Evolutionary conservation across 2,329 filamentous ascomycete genomes (phyloP), one percentile per base, ranked within the genome.

Genomic region (Parastagonospora avenae): DNA sequence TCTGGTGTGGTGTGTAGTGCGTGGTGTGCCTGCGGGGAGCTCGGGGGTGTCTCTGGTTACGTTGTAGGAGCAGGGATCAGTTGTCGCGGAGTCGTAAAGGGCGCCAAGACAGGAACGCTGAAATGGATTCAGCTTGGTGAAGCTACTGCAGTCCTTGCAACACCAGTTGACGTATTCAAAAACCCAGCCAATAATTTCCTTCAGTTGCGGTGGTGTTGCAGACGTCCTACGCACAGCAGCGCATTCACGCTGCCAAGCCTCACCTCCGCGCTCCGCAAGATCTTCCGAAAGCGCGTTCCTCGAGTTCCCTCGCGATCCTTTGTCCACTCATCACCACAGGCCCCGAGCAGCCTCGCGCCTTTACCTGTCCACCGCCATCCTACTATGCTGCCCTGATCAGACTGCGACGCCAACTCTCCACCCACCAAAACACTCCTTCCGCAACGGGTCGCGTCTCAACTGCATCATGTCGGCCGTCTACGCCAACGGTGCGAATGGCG

Each of bases 401-500:
- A 42, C 36, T 37, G 31, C 50, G 45, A 16, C 12, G 15, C 30
- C 33, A 27, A 31, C 16, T 28, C 36, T 38, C 42, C 24, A 16
- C 15, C 24, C 46, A 30, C 33, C 28, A 28, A 27, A 49, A 41
- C 36, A 15, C 11, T 40, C n/a, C 36, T 33, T 28, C 37, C 46
- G 27, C 48, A 43, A 36, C 46, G 16, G 49, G 54, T 48, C 54
- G 55, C 57, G 51, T 52, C 52, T 49, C 48, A 36, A 36, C 41
- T 42, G 39, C 50, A 59, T 52, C 70, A 85, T 85, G 82, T 79
- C 81, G 42, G 71, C 80, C 46, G 62, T 77, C 62, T 78, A 80
- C 59, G 72, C 64, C 30, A 68, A 70, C 44, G 65, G 80, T 65
- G 66, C 77, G 47, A 83, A 84, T 70, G 81, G 80, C 67, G 66